Evolutionary conservation across 2,329 filamentous ascomycete genomes (phyloP), one percentile per base, ranked within the genome.

Genomic region (Lachnellula arida): DNA sequence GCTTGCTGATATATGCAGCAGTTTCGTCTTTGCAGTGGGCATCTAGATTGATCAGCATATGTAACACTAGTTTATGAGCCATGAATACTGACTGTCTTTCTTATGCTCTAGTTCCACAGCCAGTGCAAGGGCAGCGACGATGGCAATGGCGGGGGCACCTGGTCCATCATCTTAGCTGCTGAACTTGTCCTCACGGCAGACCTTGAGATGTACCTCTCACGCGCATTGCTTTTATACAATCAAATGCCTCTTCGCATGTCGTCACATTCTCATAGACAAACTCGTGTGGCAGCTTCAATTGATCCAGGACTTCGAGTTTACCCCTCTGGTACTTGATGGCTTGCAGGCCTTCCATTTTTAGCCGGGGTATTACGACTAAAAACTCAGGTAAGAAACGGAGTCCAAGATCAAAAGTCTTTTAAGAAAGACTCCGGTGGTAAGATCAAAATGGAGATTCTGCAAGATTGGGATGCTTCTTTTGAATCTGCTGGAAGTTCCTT

Each of bases 101-200:
- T 80, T 79, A 7, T 81, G 81, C 50, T 84, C 77, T 8, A 97
- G 74, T 71, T 97, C 93, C 8, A 96, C 89, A 1, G 91, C 92
- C 37, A 97, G 81, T 2, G 89, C 87, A 35, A 99, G 81, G 19
- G 89, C 89, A 22, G 94, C 94, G n/a, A 99, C 94, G 62, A 99
- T 97, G 46, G 94, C 94, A 71, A 99, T 99, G 46, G 94, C 94
- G 0, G 94, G 94, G 5, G 94, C 94, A 42, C 90, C 88, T 77
- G 56, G 40, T 54, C 46, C 58, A 40, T 46, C 32, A 54, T 46
- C 57, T 66, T 62, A 66, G 61, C 55, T 46, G 35, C 46, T 14
- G 22, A 43, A 49, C 47, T 19, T 19, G 48, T 37, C 32, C 35
- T 34, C 51, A 49, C 28, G 6, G 32, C 39, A 49, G 42, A 19